phyloP scores from a whole-genome alignment of 129 eudicot species.

The Glebionis coronaria region DNA sequence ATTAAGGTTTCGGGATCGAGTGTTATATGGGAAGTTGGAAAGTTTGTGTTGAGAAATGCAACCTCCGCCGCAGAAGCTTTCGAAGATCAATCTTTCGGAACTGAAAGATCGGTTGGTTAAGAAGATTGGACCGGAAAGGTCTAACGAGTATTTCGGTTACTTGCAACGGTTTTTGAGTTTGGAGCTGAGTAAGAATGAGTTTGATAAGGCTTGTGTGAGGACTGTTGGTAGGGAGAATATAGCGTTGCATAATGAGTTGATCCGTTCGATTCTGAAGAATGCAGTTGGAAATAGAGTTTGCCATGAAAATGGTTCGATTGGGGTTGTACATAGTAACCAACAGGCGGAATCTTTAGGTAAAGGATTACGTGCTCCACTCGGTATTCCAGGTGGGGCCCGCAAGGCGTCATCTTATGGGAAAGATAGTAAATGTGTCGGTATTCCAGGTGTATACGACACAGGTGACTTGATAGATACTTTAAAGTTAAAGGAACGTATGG shows the following conservation, averaged over 20 bases:
- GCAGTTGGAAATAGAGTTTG: slow-evolving; percentile 44
- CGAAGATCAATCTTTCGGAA: slow-evolving; percentile 65
- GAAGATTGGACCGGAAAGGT: slow-evolving; percentile 71
- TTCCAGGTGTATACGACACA: not conserved
- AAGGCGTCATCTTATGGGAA: slow-evolving; percentile 43
- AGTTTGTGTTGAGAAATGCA: slow-evolving; percentile 64
- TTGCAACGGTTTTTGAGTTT: slow-evolving; percentile 56
- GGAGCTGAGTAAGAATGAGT: slow-evolving; percentile 67
- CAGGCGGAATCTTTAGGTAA: slow-evolving; percentile 28
- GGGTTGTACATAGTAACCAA: slow-evolving; percentile 44
- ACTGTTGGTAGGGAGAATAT: slow-evolving; percentile 73
- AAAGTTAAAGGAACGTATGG: slow-evolving; percentile 61
- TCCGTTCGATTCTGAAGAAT: slow-evolving; percentile 62
- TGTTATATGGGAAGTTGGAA: slow-evolving; percentile 42
- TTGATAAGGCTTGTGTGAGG: slow-evolving; percentile 57
- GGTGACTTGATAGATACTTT: slow-evolving; percentile 57
- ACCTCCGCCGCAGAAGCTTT: slow-evolving; percentile 61
- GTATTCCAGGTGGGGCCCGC: slow-evolving; percentile 65
- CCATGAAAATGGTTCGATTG: slow-evolving; percentile 53
- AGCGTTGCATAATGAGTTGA: slow-evolving; percentile 72
- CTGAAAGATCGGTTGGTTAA: slow-evolving; percentile 59
- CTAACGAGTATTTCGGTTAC: slow-evolving; percentile 58
- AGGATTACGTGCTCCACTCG: slow-evolving; percentile 63
- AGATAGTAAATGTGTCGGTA: slow-evolving; percentile 28
- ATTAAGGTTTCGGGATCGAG: slow-evolving; percentile 12